Percentiles rank a stretch among this genome's conserved stretches.
Evolutionary conservation across 257 asterid species (phyloP).

Genomic region (Ilex aquifolium): DNA sequence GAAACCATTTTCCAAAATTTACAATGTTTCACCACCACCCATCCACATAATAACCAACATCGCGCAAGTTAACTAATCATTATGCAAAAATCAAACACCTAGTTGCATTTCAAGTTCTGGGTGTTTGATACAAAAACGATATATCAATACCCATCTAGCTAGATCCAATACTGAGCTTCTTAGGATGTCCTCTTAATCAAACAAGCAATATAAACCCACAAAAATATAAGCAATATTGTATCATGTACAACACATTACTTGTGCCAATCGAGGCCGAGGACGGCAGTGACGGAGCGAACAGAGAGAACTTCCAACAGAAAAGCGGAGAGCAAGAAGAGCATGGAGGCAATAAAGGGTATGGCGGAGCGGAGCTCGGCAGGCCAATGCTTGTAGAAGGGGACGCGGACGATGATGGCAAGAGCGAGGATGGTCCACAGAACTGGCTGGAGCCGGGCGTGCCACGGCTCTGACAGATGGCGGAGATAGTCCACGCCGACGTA

Average conservation of each 20-base stretch:
- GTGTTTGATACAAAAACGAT: no score
- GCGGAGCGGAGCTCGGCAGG: conserved; percentile 78
- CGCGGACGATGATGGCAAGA: conserved; percentile 60
- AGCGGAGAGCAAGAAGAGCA: conserved; percentile 73
- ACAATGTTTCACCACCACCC: no score
- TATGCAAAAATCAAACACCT: background rate
- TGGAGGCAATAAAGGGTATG: conserved; percentile 65
- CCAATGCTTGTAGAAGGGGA: conserved; percentile 80
- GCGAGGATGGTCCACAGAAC: conserved; percentile 64
- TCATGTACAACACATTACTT: conserved; percentile 38
- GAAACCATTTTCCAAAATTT: background rate
- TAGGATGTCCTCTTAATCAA: no score
- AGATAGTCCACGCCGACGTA: conserved; percentile 77
- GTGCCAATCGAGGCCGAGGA: conserved; percentile 95
- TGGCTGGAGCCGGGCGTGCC: conserved; percentile 90
- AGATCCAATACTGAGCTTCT: no score
- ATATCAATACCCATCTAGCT: no score
- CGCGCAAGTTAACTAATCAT: background rate
- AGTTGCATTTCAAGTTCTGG: no score
- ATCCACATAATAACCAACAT: background rate
- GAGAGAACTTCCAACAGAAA: conserved; percentile 74
- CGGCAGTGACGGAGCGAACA: conserved; percentile 96
- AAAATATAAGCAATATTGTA: no score
- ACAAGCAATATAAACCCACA: no score
- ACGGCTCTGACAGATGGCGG: conserved; percentile 77